Conservation (phyloP, 2,329 filamentous ascomycete species). For the Aspergillus ustus region DNA sequence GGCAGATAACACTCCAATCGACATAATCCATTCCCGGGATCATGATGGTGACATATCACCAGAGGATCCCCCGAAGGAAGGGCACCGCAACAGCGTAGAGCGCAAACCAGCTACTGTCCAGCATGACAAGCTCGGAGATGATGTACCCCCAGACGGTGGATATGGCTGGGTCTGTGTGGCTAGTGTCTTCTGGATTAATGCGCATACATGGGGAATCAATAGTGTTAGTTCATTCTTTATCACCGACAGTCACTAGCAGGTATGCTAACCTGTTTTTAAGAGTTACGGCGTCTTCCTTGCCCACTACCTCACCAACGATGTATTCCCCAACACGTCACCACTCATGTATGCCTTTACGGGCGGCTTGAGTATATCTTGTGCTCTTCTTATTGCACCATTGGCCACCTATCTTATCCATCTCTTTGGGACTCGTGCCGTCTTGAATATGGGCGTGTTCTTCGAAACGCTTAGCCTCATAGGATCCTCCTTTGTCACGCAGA, state of each 20-base stretch:
- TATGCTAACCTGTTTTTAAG: constrained; percentile 27
- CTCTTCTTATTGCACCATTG: constrained; percentile 61
- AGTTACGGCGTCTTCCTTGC: constrained; percentile 64
- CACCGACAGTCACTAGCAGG: background rate
- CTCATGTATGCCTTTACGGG: constrained; percentile 66
- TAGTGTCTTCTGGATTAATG: constrained; percentile 63
- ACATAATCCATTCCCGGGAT: constrained; percentile 33
- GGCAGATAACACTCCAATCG: constrained; percentile 38
- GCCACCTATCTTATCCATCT: constrained; percentile 59
- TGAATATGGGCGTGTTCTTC: constrained; percentile 61
- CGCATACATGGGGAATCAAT: constrained; percentile 77
- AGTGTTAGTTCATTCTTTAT: constrained; percentile 49
- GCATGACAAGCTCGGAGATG: constrained; percentile 34
- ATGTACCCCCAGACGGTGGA: constrained; percentile 57
- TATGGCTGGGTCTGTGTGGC: constrained; percentile 67
- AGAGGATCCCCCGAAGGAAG: constrained; percentile 4
- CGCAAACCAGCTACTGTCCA: constrained; percentile 19
- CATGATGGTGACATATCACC: constrained; percentile 14
- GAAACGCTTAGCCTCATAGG: constrained; percentile 60
- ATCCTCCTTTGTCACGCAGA: constrained; percentile 59
- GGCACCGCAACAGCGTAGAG: constrained; percentile 8
- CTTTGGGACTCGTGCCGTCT: constrained; percentile 58
- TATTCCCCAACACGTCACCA: constrained; percentile 59
- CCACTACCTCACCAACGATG: constrained; percentile 59
- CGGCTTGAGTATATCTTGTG: constrained; percentile 62